A percentile compares a stretch with the other conserved stretches of the same genome.
phyloP scores from a whole-genome alignment of 2,329 filamentous ascomycete genomes.

The Cladosporium velox region DNA sequence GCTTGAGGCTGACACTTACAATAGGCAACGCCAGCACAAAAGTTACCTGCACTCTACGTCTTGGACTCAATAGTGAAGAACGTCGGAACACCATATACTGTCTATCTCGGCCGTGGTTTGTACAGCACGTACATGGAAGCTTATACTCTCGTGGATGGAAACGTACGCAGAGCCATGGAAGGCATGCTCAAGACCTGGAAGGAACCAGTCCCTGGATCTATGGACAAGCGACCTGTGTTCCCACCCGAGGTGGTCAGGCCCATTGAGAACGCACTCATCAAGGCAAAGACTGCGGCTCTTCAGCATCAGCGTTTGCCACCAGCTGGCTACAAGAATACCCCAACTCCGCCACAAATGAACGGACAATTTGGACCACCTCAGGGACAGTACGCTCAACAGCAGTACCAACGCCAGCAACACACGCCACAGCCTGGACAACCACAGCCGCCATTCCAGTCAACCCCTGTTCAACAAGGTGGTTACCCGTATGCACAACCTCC shows the following conservation, averaged over 20 bases:
- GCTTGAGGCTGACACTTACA: slow-evolving; percentile 6
- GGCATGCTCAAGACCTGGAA: slow-evolving; percentile 99
- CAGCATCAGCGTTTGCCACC: slow-evolving; percentile 60
- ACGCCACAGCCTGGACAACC: slow-evolving; percentile 13
- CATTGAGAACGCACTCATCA: slow-evolving; percentile 92
- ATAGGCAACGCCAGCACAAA: slow-evolving; percentile 83
- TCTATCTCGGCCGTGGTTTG: slow-evolving; percentile 89
- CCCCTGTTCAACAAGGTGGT: slow-evolving; percentile 29
- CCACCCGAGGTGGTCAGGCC: slow-evolving; percentile 80
- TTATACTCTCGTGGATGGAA: slow-evolving; percentile 82
- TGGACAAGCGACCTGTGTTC: slow-evolving; percentile 92
- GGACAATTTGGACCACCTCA: slow-evolving; percentile 44
- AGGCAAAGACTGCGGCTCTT: slow-evolving; percentile 66
- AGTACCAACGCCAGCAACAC: slow-evolving; percentile 35
- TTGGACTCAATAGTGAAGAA: slow-evolving; percentile 99
- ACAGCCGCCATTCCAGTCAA: slow-evolving; percentile 24
- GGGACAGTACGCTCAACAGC: slow-evolving; percentile 16
- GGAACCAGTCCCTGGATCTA: slow-evolving; percentile 88
- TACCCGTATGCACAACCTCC: slow-evolving; percentile 28
- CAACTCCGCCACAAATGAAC: slow-evolving; percentile 66
- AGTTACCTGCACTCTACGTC: slow-evolving; percentile 93
- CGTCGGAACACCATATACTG: slow-evolving; percentile 93
- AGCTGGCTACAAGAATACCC: slow-evolving; percentile 63
- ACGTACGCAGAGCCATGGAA: slow-evolving; percentile 86
- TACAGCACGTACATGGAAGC: slow-evolving; percentile 97